Conservation (phyloP, 1,139 yeast species). For the Kurtzmaniella quercitrusa region DNA sequence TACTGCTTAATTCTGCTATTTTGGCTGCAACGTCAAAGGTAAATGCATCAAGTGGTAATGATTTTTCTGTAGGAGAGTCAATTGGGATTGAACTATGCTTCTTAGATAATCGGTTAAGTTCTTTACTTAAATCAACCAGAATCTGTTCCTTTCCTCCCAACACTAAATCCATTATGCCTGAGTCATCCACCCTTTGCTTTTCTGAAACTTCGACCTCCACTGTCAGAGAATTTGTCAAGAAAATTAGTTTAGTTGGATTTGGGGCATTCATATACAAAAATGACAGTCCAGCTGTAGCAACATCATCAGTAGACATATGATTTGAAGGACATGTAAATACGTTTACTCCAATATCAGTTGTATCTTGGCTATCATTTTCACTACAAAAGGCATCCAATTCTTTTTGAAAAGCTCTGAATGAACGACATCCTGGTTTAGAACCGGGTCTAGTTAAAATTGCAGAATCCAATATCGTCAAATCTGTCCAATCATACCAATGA, state of each 20-base stretch:
- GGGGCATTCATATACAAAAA: neutral
- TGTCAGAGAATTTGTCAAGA: neutral
- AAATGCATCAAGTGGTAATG: conserved; percentile 26
- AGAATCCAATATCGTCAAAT: conserved; percentile 24
- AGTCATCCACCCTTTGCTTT: neutral
- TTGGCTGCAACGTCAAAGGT: conserved; percentile 19
- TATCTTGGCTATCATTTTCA: neutral
- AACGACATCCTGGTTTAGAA: conserved; percentile 14
- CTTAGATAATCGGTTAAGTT: neutral
- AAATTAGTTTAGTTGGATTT: neutral
- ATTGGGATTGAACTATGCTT: neutral
- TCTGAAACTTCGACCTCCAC: neutral
- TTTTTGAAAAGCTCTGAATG: neutral
- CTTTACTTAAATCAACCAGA: neutral
- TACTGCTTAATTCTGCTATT: conserved; percentile 12
- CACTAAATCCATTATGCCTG: neutral
- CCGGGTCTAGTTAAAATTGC: conserved; percentile 16
- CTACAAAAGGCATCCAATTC: neutral
- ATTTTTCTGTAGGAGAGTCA: conserved; percentile 10
- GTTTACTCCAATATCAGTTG: neutral
- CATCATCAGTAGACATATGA: neutral
- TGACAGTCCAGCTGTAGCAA: neutral
- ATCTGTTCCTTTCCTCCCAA: neutral
- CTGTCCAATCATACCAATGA: conserved; percentile 36
- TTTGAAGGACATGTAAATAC: neutral